Evolutionary conservation across 768 basidiomycete species (phyloP).

Genomic region (Lyophyllum decastes): DNA sequence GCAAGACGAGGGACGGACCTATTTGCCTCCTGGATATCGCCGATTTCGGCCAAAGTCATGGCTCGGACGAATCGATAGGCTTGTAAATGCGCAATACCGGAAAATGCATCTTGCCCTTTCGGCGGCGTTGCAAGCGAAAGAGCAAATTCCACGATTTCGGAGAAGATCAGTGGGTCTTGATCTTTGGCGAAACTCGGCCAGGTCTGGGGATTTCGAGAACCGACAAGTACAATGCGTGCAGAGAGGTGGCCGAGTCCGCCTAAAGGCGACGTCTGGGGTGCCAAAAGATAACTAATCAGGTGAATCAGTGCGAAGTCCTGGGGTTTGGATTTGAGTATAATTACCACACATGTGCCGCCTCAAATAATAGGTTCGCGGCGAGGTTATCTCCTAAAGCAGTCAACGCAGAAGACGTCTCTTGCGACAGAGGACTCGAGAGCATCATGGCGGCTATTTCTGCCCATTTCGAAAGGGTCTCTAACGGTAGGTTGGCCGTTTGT

Average conservation of each 20-base stretch:
- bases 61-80: slow-evolving; percentile 86
- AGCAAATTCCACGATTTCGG: slow-evolving; percentile 92
- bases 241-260: slow-evolving; percentile 70
- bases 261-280: slow-evolving; percentile 76
- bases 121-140: slow-evolving; percentile 66
- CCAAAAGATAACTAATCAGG: slow-evolving; percentile 73
- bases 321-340: slow-evolving; percentile 22
- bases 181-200: slow-evolving; percentile 60
- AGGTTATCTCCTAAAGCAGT: slow-evolving; percentile 86
- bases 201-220: slow-evolving; percentile 59
- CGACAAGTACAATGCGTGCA: slow-evolving; percentile 71
- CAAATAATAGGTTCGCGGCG: slow-evolving; percentile 65
- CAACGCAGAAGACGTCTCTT: slow-evolving; percentile 73
- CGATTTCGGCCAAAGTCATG: slow-evolving; percentile 73
- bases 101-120: slow-evolving; percentile 87
- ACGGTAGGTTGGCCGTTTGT: slow-evolving; percentile 49
- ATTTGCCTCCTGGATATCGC: slow-evolving; percentile 74
- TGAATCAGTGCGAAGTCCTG: slow-evolving; percentile 7
- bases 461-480: slow-evolving; percentile 75
- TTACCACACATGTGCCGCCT: slow-evolving; percentile 93
- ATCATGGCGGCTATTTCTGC: slow-evolving; percentile 85
- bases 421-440: slow-evolving; percentile 63
- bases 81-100: slow-evolving; percentile 83
- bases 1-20: slow-evolving; percentile 46
- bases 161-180: slow-evolving; percentile 76